Percentiles rank a stretch among this genome's conserved stretches.
Conservation (phyloP, 345 rosid species). For the Gossypium arboreum region DNA sequence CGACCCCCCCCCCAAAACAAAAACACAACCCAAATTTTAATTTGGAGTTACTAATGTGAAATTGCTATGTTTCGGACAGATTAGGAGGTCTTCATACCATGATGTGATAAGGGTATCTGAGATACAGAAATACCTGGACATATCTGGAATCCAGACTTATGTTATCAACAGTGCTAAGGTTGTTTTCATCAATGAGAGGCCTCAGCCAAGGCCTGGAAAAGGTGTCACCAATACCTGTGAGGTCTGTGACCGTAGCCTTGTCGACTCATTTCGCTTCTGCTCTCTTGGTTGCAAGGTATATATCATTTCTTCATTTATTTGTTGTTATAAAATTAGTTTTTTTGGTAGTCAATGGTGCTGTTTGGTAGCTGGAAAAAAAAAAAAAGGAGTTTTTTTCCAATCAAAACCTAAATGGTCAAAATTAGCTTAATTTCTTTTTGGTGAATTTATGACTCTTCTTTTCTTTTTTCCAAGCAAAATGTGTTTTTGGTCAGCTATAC, state of each 20-base stretch:
- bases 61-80: constrained; percentile 38
- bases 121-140: constrained; percentile 84
- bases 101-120: constrained; percentile 94
- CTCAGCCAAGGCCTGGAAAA: constrained; percentile 97
- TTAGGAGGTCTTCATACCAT: constrained; percentile 98
- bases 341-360: not conserved
- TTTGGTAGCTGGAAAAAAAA: constrained; percentile 20
- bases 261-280: constrained; percentile 91
- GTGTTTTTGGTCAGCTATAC: too few species aligned
- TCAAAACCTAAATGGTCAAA: constrained; percentile 3
- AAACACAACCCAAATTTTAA: not conserved
- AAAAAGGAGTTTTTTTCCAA: not conserved
- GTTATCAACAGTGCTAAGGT: constrained; percentile 96
- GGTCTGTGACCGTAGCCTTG: constrained; percentile 91
- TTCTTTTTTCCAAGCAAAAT: too few species aligned
- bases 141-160: constrained; percentile 84
- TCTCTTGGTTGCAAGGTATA: constrained; percentile 95
- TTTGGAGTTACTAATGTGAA: not conserved
- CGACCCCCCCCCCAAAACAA: too few species aligned
- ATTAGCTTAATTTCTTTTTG: not conserved
- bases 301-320: too few species aligned
- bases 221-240: constrained; percentile 92
- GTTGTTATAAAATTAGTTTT: not conserved
- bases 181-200: constrained; percentile 93
- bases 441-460: not conserved